These are phyloP conservation scores for Nitzschia sp. DNA, from an alignment of 108 stramenopile genomes.

Conservation along the genomic window DNA sequence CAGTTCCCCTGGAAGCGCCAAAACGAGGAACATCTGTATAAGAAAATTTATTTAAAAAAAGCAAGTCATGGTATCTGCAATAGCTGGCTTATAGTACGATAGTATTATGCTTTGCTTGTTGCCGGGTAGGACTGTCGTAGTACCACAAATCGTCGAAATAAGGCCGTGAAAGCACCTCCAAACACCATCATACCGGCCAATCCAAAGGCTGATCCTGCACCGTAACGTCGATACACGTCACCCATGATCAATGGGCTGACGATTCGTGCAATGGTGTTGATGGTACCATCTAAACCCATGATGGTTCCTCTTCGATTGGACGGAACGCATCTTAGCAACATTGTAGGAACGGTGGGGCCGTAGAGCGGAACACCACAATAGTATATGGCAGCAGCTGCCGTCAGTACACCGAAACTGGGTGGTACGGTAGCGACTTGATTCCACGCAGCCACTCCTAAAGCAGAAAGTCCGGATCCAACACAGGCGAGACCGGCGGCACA, in stretches of 20 bases:
- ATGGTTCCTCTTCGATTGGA: constrained; percentile 59
- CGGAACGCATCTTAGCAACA: constrained; percentile 79
- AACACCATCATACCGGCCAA: constrained; percentile 50
- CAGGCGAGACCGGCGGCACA: constrained; percentile 62
- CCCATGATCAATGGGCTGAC: constrained; percentile 67
- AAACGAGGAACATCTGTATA: constrained; percentile 36
- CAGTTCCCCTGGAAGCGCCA: constrained; percentile 49
- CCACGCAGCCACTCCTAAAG: constrained; percentile 51
- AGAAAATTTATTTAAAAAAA: no score
- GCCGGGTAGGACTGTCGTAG: constrained; percentile 28
- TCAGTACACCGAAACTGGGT: constrained; percentile 22
- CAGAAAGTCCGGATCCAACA: constrained; percentile 54
- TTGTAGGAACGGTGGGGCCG: constrained; percentile 76
- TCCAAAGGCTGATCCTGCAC: constrained; percentile 61
- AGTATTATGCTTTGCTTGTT: neutral
- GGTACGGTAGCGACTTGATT: constrained; percentile 17
- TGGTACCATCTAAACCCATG: constrained; percentile 73
- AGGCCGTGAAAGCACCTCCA: constrained; percentile 40
- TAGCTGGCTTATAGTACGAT: neutral
- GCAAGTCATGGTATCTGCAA: neutral
- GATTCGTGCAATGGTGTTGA: constrained; percentile 70
- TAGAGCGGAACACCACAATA: constrained; percentile 76
- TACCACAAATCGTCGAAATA: constrained; percentile 62
- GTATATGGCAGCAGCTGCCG: constrained; percentile 61
- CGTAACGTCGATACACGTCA: constrained; percentile 51